These are phyloP conservation scores for Fermentozyma sake DNA, from an alignment of 1,139 yeast species.

Conservation along the genomic window DNA sequence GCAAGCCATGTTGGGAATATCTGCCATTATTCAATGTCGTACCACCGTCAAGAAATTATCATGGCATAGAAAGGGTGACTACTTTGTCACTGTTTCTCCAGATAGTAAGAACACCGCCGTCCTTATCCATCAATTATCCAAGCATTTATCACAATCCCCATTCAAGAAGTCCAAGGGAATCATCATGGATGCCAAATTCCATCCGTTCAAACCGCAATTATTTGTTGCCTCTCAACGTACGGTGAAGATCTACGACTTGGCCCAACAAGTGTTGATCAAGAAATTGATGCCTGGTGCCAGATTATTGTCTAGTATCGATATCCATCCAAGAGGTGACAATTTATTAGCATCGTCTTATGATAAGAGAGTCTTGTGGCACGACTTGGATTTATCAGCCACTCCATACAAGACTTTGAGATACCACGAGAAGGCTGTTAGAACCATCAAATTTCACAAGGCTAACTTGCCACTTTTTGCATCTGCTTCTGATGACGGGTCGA, in stretches of 20 bases:
- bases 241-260: conserved; percentile 82
- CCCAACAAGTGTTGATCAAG: conserved; percentile 78
- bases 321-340: conserved; percentile 96
- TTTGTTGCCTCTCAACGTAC: conserved; percentile 94
- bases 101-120: conserved; percentile 86
- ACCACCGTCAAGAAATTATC: conserved; percentile 76
- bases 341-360: conserved; percentile 90
- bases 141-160: conserved; percentile 96
- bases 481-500: conserved; percentile 92
- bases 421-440: conserved; percentile 91
- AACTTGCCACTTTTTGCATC: conserved; percentile 87
- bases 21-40: conserved; percentile 63
- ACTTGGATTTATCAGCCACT: conserved; percentile 79
- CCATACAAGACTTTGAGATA: conserved; percentile 95
- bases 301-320: conserved; percentile 87
- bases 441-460: conserved; percentile 80
- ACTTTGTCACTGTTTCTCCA: conserved; percentile 90
- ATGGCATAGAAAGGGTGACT: conserved; percentile 98
- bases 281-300: conserved; percentile 93
- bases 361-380: conserved; percentile 96
- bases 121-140: conserved; percentile 88
- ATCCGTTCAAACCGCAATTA: conserved; percentile 91
- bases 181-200: conserved; percentile 94
- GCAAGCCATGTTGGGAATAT: conserved; percentile 62
- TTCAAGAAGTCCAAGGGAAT: conserved; percentile 91